Evolutionary conservation across 1,284 basidiomycete genomes (phyloP).

Genomic region (Ganoderma sp.): DNA sequence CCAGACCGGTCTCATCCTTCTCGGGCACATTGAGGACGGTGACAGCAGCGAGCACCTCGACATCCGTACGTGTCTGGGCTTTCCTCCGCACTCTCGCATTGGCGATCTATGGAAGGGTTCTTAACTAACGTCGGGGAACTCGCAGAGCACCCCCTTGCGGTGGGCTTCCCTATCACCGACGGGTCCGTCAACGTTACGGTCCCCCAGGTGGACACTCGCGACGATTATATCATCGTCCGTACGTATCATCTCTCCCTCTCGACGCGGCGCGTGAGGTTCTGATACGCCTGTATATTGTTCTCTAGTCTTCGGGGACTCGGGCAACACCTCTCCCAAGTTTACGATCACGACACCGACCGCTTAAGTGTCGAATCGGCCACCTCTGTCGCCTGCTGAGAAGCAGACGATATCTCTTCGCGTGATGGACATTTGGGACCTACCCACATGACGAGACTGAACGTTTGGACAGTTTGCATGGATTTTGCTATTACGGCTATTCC

Average conservation of each 20-base stretch:
- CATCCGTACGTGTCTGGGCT: conserved; percentile 40
- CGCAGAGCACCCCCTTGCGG: conserved; percentile 46
- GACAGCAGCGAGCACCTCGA: conserved; percentile 49
- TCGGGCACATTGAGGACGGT: conserved; percentile 42
- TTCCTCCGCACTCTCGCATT: not conserved
- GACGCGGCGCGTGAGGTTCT: conserved; percentile 18
- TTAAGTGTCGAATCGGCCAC: not conserved
- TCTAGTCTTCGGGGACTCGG: conserved; percentile 46
- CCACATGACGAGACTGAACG: conserved; percentile 9
- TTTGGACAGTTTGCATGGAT: conserved; percentile 25
- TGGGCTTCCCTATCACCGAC: conserved; percentile 42
- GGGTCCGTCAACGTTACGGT: conserved; percentile 43
- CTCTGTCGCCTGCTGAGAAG: not conserved
- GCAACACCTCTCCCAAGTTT: conserved; percentile 43
- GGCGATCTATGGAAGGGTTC: too few relatives aligned
- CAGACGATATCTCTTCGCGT: not conserved
- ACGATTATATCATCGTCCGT: conserved; percentile 49
- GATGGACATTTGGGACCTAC: not conserved
- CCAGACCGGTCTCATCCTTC: conserved; percentile 43
- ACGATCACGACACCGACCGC: conserved; percentile 33
- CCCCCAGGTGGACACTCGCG: conserved; percentile 39
- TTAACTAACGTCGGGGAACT: not conserved
- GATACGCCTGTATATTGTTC: not conserved
- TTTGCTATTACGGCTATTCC: not conserved
- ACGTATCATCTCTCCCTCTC: conserved; percentile 31